phyloP scores from a whole-genome alignment of 371 early-diverging fungal genomes.

The Actinomortierella ambigua region DNA sequence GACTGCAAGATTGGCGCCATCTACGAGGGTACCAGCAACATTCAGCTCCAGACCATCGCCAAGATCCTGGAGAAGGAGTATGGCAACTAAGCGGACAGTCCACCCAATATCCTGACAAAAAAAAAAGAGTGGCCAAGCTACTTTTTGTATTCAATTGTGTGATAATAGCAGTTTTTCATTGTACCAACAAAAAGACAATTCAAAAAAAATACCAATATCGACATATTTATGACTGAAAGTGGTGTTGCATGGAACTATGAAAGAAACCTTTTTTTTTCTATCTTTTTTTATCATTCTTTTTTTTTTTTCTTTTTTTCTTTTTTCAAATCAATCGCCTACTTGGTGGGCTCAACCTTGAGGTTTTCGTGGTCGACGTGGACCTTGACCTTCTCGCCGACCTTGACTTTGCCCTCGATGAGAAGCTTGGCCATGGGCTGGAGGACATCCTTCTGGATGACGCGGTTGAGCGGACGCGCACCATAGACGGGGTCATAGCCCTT shows the following conservation, averaged over 20 bases:
- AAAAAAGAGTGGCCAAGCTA: too few species aligned
- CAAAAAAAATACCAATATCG: too few species aligned
- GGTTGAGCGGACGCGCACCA: conserved; percentile 86
- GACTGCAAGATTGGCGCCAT: conserved; percentile 95
- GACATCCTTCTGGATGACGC: conserved; percentile 80
- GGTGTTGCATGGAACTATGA: too few species aligned
- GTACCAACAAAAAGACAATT: too few species aligned
- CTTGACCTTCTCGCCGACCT: conserved; percentile 65
- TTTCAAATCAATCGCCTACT: neutral
- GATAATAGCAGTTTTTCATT: too few species aligned
- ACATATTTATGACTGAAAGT: too few species aligned
- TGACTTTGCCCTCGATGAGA: conserved; percentile 79
- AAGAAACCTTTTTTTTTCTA: too few species aligned
- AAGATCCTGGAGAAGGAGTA: conserved; percentile 79
- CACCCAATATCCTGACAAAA: too few species aligned
- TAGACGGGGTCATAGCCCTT: conserved; percentile 85
- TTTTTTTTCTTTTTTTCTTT: neutral
- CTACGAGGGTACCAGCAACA: conserved; percentile 90
- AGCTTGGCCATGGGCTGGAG: conserved; percentile 82
- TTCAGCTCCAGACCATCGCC: conserved; percentile 97
- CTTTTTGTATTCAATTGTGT: too few species aligned
- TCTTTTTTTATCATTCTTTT: neutral
- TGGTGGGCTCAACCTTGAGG: conserved; percentile 15
- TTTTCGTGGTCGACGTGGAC: conserved; percentile 49
- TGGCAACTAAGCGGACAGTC: conserved; percentile 3